Conservation (phyloP, 2,329 filamentous ascomycete genomes). For the Clonostachys chloroleuca region DNA sequence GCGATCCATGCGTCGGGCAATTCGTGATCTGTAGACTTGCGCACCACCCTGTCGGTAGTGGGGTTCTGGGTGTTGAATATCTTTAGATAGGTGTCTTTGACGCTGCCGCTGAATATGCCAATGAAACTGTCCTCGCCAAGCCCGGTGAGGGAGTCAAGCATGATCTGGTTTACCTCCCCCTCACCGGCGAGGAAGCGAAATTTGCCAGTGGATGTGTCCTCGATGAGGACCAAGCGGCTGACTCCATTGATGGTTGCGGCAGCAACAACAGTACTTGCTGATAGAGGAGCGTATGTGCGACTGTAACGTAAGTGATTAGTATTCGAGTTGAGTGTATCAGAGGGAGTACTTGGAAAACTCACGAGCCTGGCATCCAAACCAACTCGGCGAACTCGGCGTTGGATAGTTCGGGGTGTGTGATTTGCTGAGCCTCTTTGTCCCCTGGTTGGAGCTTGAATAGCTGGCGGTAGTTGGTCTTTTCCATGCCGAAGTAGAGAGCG, state of each 20-base stretch:
- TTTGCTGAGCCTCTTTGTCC: conserved; percentile 12
- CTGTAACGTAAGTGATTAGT: conserved; percentile 11
- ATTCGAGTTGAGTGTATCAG: background rate
- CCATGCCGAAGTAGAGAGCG: conserved; percentile 40
- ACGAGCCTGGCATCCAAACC: conserved; percentile 16
- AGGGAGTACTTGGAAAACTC: background rate
- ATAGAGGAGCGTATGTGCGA: conserved; percentile 31
- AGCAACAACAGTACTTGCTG: conserved; percentile 24
- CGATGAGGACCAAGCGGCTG: conserved; percentile 26
- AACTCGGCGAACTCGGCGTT: conserved; percentile 32
- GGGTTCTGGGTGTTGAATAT: conserved; percentile 19
- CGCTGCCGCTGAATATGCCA: conserved; percentile 26
- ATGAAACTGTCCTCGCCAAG: conserved; percentile 22
- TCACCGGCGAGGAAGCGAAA: conserved; percentile 22
- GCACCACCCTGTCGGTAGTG: conserved; percentile 17
- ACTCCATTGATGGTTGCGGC: conserved; percentile 21
- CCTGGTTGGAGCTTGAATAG: conserved; percentile 31
- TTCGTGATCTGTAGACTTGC: conserved; percentile 22
- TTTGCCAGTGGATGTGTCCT: conserved; percentile 20
- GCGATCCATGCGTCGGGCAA: conserved; percentile 26
- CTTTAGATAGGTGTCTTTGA: conserved; percentile 22
- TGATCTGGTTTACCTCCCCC: conserved; percentile 21
- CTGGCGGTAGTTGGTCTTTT: conserved; percentile 39
- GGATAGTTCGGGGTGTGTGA: conserved; percentile 29
- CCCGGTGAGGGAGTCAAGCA: conserved; percentile 14